Percentiles rank a stretch among this genome's conserved stretches.
These are phyloP conservation scores for Colletotrichum spaethianum DNA, from an alignment of 2,329 filamentous ascomycete genomes.

Conservation along the genomic window DNA sequence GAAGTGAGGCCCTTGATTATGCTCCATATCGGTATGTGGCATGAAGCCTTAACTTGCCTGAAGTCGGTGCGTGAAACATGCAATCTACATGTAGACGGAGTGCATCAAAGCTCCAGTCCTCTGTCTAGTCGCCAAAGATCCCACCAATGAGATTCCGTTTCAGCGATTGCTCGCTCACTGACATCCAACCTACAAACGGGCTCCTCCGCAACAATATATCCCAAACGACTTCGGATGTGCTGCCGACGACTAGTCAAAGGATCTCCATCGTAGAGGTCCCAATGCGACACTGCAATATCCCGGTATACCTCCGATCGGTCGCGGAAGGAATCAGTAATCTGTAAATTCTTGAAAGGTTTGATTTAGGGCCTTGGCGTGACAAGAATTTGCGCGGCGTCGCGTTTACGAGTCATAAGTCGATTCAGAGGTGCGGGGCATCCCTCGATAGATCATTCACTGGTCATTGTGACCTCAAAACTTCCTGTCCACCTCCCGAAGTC, in stretches of 20 bases:
- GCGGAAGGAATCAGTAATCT: neutral
- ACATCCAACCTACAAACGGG: neutral
- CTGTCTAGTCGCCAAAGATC: neutral
- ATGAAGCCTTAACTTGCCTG: neutral
- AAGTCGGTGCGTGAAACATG: neutral
- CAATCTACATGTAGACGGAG: neutral
- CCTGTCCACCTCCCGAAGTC: no score
- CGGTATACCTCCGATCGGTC: no score
- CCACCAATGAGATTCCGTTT: neutral
- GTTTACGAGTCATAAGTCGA: no score
- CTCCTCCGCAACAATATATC: neutral
- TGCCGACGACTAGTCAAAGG: neutral
- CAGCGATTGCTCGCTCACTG: neutral
- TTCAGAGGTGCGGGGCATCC: no score
- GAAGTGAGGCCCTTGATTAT: no score
- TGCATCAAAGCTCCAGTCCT: neutral
- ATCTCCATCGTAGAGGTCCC: neutral
- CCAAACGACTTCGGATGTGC: neutral
- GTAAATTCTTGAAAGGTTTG: no score
- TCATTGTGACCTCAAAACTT: no score
- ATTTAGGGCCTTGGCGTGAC: no score
- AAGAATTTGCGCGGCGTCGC: no score
- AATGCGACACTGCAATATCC: neutral
- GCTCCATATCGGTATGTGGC: neutral
- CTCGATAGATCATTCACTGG: no score